A percentile compares a stretch with the other conserved stretches of the same genome.
phyloP scores from a whole-genome alignment of 345 rosid species.

The Toxicodendron radicans region DNA sequence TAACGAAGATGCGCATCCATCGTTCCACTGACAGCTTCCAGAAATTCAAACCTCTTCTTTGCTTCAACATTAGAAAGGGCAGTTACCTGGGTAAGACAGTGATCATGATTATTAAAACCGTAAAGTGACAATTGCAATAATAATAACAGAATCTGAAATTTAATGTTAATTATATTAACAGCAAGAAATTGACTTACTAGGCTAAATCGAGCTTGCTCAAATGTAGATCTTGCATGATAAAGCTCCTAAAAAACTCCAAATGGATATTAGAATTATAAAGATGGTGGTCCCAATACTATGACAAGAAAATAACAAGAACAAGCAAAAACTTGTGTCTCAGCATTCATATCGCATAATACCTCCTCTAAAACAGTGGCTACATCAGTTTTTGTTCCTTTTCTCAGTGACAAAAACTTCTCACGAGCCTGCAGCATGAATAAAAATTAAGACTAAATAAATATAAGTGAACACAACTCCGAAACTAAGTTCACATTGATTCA shows the following conservation, averaged over 20 bases:
- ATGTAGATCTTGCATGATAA: slow-evolving; percentile 76
- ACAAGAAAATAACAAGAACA: slow-evolving; percentile 6
- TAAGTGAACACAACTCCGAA: slow-evolving; percentile 10
- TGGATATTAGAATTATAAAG: slow-evolving; percentile 10
- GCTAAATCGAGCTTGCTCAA: slow-evolving; percentile 95
- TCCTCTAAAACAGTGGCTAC: slow-evolving; percentile 76
- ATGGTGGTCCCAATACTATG: slow-evolving; percentile 7
- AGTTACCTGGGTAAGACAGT: slow-evolving; percentile 56
- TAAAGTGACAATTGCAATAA: slow-evolving; percentile 6
- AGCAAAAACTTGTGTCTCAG: neutral
- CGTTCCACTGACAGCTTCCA: slow-evolving; percentile 98
- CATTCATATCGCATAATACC: slow-evolving; percentile 43
- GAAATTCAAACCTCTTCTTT: slow-evolving; percentile 92
- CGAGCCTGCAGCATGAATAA: slow-evolving; percentile 64
- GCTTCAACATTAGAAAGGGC: slow-evolving; percentile 96
- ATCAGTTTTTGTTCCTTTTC: slow-evolving; percentile 84
- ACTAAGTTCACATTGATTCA: neutral
- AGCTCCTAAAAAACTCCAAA: slow-evolving; percentile 66
- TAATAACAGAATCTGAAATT: neutral
- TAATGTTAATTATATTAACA: neutral
- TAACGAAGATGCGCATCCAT: slow-evolving; percentile 99
- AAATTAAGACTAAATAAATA: neutral
- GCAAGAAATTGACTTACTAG: slow-evolving; percentile 48
- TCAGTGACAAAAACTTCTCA: slow-evolving; percentile 88
- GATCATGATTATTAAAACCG: slow-evolving; percentile 12